Evolutionary conservation across 805 yeast species (phyloP).

Genomic region (Jamesozyma gamospora): DNA sequence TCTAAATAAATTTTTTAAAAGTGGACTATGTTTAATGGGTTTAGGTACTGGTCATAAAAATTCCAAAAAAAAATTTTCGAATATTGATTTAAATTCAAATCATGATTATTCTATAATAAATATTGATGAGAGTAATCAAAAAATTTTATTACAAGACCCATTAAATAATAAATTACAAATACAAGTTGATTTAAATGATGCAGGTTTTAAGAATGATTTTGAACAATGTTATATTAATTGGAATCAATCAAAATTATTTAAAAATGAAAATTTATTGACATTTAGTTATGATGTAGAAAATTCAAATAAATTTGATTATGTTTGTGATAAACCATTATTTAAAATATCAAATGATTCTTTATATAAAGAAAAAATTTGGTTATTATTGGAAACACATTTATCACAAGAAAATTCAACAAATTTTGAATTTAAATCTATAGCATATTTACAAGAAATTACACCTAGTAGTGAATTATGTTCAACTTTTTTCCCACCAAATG

Average conservation of each 20-base stretch:
- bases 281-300: constrained; percentile 24
- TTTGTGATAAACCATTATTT: constrained; percentile 36
- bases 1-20: constrained; percentile 15
- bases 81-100: constrained; percentile 34
- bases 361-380: constrained; percentile 31
- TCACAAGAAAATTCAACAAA: constrained; percentile 8
- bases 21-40: constrained; percentile 38
- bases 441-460: constrained; percentile 11
- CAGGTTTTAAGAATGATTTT: constrained; percentile 32
- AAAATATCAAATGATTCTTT: constrained; percentile 28
- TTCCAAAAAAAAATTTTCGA: constrained; percentile 20
- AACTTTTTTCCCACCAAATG: constrained; percentile 11
- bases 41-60: constrained; percentile 51
- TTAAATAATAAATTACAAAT: constrained; percentile 6
- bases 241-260: constrained; percentile 34
- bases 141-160: constrained; percentile 38
- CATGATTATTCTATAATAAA: constrained; percentile 64
- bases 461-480: constrained; percentile 9
- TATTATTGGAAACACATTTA: constrained; percentile 43
- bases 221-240: constrained; percentile 55
- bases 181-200: constrained; percentile 7
- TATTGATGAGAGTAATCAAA: constrained; percentile 17
- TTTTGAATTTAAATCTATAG: constrained; percentile 1
- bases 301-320: constrained; percentile 10
- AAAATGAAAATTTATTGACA: constrained; percentile 14